A percentile compares a stretch with the other conserved stretches of the same genome.
Evolutionary conservation across 192 early-diverging fungal species (phyloP).

Genomic region (Linnemannia elongata): DNA sequence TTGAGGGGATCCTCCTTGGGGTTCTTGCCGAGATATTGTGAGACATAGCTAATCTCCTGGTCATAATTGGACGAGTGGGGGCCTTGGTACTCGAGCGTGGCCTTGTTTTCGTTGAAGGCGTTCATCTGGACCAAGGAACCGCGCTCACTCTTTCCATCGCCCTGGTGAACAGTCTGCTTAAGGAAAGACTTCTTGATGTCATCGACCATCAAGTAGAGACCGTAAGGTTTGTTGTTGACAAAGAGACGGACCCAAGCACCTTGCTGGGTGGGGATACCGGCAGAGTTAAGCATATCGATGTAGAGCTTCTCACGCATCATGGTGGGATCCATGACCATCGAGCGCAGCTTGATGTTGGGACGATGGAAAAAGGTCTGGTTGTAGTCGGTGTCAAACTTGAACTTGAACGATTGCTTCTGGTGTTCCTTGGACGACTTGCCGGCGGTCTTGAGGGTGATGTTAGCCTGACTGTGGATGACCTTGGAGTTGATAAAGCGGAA

Average conservation of each 20-base stretch:
- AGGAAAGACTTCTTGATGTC: conserved; percentile 52
- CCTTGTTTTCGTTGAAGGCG: not conserved
- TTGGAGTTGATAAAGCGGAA: conserved; percentile 47
- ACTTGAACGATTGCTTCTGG: conserved; percentile 54
- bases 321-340: conserved; percentile 46
- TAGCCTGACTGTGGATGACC: conserved; percentile 24
- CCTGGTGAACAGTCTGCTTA: conserved; percentile 43
- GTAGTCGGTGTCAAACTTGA: conserved; percentile 40
- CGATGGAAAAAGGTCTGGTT: conserved; percentile 32
- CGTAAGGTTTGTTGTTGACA: conserved; percentile 49
- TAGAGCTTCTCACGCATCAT: conserved; percentile 56
- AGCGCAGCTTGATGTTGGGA: conserved; percentile 51
- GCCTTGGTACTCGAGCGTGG: conserved; percentile 8
- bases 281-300: conserved; percentile 48
- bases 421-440: conserved; percentile 58
- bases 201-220: conserved; percentile 56
- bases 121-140: conserved; percentile 22
- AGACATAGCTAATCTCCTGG: conserved; percentile 8
- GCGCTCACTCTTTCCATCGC: not conserved
- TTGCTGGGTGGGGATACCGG: conserved; percentile 35
- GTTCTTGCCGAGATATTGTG: conserved; percentile 15
- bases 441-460: conserved; percentile 40
- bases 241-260: conserved; percentile 49
- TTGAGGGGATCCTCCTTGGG: conserved; percentile 7
- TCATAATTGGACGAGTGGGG: conserved; percentile 10